phyloP scores from a whole-genome alignment of 805 yeast species.

The Maudiozyma pseudohumilis region DNA sequence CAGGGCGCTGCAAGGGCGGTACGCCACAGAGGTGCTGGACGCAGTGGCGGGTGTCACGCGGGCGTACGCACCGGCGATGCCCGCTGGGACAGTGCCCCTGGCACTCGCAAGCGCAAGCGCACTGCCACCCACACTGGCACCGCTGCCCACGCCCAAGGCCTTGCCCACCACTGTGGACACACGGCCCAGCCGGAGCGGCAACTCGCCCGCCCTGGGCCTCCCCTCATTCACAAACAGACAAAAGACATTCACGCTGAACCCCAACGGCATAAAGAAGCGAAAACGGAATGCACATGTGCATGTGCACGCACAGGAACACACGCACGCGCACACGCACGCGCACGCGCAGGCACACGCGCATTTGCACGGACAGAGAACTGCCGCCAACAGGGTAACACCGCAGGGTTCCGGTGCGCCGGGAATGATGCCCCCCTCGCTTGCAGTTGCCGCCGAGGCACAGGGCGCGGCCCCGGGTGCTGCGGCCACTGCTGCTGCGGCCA shows the following conservation, averaged over 20 bases:
- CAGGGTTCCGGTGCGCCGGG: neutral
- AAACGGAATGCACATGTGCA: constrained; percentile 5
- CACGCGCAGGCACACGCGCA: neutral
- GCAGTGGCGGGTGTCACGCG: too few species aligned
- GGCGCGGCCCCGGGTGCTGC: too few species aligned
- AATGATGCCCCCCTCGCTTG: neutral
- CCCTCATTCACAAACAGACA: constrained; percentile 5
- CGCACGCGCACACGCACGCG: neutral
- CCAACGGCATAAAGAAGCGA: constrained; percentile 26
- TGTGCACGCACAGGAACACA: neutral
- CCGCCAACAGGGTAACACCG: neutral
- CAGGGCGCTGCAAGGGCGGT: too few species aligned
- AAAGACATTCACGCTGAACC: constrained; percentile 23
- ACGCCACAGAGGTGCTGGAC: too few species aligned
- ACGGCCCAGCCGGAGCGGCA: neutral
- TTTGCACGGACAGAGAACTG: neutral
- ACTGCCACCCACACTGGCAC: neutral
- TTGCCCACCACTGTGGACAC: neutral
- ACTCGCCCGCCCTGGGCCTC: neutral
- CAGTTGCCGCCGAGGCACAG: too few species aligned
- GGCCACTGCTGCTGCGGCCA: too few species aligned
- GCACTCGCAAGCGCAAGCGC: neutral
- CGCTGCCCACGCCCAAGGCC: neutral
- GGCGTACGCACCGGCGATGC: too few species aligned
- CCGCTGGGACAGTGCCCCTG: too few species aligned